Evolutionary conservation across 805 yeast genomes (phyloP), one percentile per base, ranked within the genome.

Genomic region (Kluyveromyces nonfermentans): DNA sequence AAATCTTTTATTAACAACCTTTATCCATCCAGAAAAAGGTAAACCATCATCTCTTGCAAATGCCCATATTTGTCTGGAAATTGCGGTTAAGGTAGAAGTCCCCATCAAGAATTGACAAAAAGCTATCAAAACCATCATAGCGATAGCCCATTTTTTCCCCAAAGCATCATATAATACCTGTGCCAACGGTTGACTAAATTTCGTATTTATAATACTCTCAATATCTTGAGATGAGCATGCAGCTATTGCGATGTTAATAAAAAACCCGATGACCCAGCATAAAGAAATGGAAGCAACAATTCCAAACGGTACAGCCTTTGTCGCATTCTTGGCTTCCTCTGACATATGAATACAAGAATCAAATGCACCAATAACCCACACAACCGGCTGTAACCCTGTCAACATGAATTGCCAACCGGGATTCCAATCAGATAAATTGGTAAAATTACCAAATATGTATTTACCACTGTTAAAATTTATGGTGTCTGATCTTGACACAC

Each of bases 291-390:
- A 73, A 19, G 78, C 72, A 15, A 74, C 59, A 40, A 81, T 79
- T 19, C 85, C 87, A 39, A 74, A 60, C 6, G 87, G 86, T 6
- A 79, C 80, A 9, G 82, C 75, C 37, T 65, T 68, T 2, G 78
- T 65, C 9, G 86, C 84, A 54, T 79, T 72, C 41, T 68, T 67
- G 25, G 82, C 81, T 57, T 81, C 87, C 59, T 81, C 88, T 14
- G 82, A 70, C 79, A 80, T 75, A 63, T 81, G 87, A 41, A 81
- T 76, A 53, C 81, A 76, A 6, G 82, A 73, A 57, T 81, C 87
- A 56, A 79, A 80, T 0, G 83, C 80, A 25, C 84, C 82, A 59
- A 81, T 78, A 18, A 85, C 78, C 88, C 89, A 82, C 45, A 80
- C 73, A 2, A 78, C 76, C 0, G 85, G 77, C 75, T 78, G 71